Conservation (phyloP, 768 basidiomycete genomes). For the Lentinula aciculospora region DNA sequence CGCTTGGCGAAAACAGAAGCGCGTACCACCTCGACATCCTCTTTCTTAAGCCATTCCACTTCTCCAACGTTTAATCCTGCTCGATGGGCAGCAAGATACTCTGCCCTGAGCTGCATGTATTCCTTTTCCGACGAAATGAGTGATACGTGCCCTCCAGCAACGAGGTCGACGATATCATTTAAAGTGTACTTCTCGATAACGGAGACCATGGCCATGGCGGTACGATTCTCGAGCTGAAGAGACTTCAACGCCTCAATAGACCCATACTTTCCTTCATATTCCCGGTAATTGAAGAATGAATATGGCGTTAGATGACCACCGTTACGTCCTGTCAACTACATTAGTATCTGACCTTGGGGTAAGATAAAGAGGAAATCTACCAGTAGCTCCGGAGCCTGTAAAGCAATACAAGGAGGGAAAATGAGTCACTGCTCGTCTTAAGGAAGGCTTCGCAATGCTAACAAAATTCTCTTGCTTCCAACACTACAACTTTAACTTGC, state of each 20-base stretch:
- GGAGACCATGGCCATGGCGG: slow-evolving; percentile 38
- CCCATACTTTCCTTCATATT: slow-evolving; percentile 33
- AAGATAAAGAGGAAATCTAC: slow-evolving; percentile 29
- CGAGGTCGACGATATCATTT: slow-evolving; percentile 52
- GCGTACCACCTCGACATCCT: slow-evolving; percentile 42
- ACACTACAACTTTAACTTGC: slow-evolving; percentile 49
- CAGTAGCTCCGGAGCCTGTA: slow-evolving; percentile 72
- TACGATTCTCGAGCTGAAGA: slow-evolving; percentile 54
- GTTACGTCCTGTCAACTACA: slow-evolving; percentile 51
- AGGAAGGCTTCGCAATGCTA: slow-evolving; percentile 23
- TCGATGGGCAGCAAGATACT: slow-evolving; percentile 46
- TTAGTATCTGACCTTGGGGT: not conserved
- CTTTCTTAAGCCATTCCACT: slow-evolving; percentile 40
- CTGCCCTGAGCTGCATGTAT: slow-evolving; percentile 25
- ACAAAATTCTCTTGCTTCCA: slow-evolving; percentile 90
- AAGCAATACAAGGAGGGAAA: not conserved
- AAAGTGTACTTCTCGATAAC: slow-evolving; percentile 42
- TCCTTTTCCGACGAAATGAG: slow-evolving; percentile 46
- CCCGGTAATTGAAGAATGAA: slow-evolving; percentile 39
- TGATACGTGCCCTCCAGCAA: slow-evolving; percentile 46
- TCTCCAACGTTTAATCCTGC: slow-evolving; percentile 44
- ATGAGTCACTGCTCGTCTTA: not conserved
- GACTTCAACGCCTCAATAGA: slow-evolving; percentile 49
- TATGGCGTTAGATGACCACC: slow-evolving; percentile 68
- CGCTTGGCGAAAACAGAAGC: not conserved